phyloP scores from a whole-genome alignment of 805 yeast species.

The Pichia eremophila region DNA sequence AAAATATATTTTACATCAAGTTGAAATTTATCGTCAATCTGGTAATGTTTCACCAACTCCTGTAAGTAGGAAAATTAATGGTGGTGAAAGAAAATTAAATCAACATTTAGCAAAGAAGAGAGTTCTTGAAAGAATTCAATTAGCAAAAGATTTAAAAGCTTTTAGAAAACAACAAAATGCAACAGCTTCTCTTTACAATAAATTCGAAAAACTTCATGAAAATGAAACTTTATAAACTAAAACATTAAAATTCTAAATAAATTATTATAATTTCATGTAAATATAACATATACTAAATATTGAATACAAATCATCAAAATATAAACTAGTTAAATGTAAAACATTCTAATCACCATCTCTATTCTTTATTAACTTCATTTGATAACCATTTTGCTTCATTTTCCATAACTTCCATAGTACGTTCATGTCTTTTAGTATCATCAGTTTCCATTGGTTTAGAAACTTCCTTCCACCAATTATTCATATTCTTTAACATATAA shows the following conservation, averaged over 20 bases:
- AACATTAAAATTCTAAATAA: too few species aligned
- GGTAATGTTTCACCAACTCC: neutral
- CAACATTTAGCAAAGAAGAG: constrained; percentile 54
- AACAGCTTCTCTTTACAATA: constrained; percentile 10
- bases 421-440: constrained; percentile 46
- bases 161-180: constrained; percentile 15
- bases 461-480: constrained; percentile 23
- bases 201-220: constrained; percentile 20
- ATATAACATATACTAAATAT: too few species aligned
- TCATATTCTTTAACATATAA: constrained; percentile 21
- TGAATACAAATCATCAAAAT: too few species aligned
- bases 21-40: constrained; percentile 54
- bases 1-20: constrained; percentile 66
- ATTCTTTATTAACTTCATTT: constrained; percentile 27
- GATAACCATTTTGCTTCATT: constrained; percentile 54
- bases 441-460: constrained; percentile 24
- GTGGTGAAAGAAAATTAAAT: constrained; percentile 78
- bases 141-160: constrained; percentile 24
- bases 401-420: constrained; percentile 59
- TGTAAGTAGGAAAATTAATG: constrained; percentile 63
- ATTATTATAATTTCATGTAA: too few species aligned
- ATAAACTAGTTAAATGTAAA: constrained; percentile 5
- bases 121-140: constrained; percentile 40
- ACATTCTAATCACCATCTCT: too few species aligned
- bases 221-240: neutral